Evolutionary conservation across 768 basidiomycete genomes (phyloP).

Genomic region (Russula foetens): DNA sequence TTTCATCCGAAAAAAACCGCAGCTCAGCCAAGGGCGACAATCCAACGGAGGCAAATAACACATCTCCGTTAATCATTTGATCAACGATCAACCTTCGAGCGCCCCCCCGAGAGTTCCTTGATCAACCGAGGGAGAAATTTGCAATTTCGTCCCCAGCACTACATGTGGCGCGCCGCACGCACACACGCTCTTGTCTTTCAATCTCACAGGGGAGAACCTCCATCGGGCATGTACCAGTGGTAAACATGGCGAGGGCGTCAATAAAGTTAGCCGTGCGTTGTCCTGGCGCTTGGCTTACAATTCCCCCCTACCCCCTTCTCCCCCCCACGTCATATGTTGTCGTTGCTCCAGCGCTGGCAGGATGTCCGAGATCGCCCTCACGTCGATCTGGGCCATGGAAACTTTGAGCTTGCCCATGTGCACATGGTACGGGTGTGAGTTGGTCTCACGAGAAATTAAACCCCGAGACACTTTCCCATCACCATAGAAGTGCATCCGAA

Average conservation of each 20-base stretch:
- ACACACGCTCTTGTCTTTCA: background rate
- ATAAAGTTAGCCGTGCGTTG: background rate
- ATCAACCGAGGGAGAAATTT: background rate
- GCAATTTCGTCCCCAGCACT: background rate
- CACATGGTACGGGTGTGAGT: background rate
- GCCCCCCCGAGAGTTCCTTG: background rate
- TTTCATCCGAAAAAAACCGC: background rate
- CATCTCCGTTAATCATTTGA: background rate
- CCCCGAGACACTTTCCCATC: background rate
- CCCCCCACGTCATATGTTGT: background rate
- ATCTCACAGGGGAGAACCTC: background rate
- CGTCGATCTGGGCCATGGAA: background rate
- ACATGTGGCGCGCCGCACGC: background rate
- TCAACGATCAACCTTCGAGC: background rate
- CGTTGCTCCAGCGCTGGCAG: background rate
- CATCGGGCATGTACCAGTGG: background rate
- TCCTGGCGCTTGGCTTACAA: background rate
- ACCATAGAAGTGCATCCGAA: background rate
- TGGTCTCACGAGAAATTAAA: background rate
- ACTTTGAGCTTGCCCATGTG: background rate
- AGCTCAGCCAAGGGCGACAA: background rate
- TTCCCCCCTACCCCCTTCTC: no score
- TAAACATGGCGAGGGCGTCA: background rate
- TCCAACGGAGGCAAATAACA: background rate
- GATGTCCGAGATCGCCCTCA: background rate